Base-by-base conservation (phyloP, 1,139 yeast species). In the Suhomyces yuchorum region DNA sequence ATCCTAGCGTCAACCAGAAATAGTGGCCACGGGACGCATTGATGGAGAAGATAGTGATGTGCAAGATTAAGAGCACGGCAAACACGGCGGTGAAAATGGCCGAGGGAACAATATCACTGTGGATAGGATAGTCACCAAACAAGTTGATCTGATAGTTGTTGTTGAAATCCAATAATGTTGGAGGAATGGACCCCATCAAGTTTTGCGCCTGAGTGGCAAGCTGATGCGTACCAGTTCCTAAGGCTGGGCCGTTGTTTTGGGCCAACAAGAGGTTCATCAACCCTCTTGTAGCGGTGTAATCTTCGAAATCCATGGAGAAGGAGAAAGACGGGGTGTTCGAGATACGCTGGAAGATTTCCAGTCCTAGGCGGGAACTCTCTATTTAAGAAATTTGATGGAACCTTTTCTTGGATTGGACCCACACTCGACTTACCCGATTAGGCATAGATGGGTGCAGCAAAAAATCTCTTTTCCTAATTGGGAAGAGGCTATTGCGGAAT, bases 21-120 rank as follows among this genome's bases (percentile, higher is more conserved):
- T 63, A 56, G 54, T 73, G 78, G 4, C 73, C 68, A 37, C 78
- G 58, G 3, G 67, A 53, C n/a, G 49, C 51, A 51, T 73, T 72
- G 37, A 71, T 54, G 6, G 55, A 33, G 44, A 68, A 72, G 14
- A 73, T 57, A 1, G 46, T 32, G 7, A 64, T 48, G 49, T 73
- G 77, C 2, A 58, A 14, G 9, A 71, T 3, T 47, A 59, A 52
- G 1, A 71, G 40, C 2, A 71, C 34, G 1, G 54, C 65, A 51
- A 69, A 73, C 2, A 63, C 55, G 1, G 56, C 71, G 0, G 67
- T 60, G 55, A 72, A 72, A 6, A 70, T 57, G 9, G 63, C 58
- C 38, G 63, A 59, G 1, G 77, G 76, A 1, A 62, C 70, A 4
- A 61, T 40, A 51, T 73, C 77, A 4, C 43, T 44, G 6, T 48